Base-by-base conservation (phyloP, 2,329 filamentous ascomycete genomes). In the Exophiala bonariae region DNA sequence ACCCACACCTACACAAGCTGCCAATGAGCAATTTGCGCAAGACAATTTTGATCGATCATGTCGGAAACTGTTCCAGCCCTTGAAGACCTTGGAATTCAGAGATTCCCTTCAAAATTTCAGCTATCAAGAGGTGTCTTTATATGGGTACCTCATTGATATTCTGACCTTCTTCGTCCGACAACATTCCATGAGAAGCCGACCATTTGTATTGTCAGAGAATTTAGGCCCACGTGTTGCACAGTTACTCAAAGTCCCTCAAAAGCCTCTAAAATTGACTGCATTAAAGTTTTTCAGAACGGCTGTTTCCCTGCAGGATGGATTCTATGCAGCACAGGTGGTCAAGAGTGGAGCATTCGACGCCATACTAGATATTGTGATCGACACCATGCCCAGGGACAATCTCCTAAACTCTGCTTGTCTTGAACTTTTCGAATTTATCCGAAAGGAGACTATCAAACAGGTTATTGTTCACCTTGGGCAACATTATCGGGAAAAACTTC, bases 271-370 rank as follows among this genome's bases (percentile, higher is more conserved):
- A 68, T 80, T 99, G 34, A 87, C 89, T 60, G 89, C 91, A 4
- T 80, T 99, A 57, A 93, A 96, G 64, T 96, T 96, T 71, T 92
- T 97, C 73, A 87, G 92, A 26, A 88, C 87, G 35, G 81, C 95
- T 51, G 80, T 96, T 48, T 83, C 84, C 36, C 77, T 96, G 30
- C 86, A 93, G 61, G 92, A 97, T 63, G 89, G 95, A 44, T 95
- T 93, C 59, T 96, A 96, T 65, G 85, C 89, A 61, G 86, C 85
- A 44, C 86, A 96, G 59, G 80, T 97, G 59, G 86, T 85, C 19
- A 86, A 91, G 63, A 82, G 85, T 50, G 49, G 46, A 10, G 82
- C 93, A 0, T 83, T 97, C 49, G 87, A 86, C 32, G 87, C 90
- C 1, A 87, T 97, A 26, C 75, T 99, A 11, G 82, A 93, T 57